Conservation (phyloP, 768 basidiomycete genomes). For the Kwoniella sp. region DNA sequence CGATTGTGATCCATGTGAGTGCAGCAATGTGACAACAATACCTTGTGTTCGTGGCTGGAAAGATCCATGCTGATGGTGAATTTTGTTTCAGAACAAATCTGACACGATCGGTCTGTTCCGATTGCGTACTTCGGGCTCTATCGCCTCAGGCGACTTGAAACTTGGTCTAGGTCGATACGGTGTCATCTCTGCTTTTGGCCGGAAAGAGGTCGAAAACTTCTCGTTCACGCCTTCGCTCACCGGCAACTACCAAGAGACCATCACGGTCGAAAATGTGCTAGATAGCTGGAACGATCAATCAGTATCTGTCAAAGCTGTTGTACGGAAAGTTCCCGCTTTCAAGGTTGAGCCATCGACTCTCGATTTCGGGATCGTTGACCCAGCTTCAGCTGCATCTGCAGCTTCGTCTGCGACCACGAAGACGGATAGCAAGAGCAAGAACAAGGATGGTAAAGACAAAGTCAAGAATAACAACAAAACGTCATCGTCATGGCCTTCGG, state of each 20-base stretch:
- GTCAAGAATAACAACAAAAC: background rate
- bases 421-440: background rate
- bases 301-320: conserved; percentile 52
- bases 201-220: conserved; percentile 50
- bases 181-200: conserved; percentile 51
- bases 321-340: conserved; percentile 49
- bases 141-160: conserved; percentile 51
- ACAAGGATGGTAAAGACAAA: background rate
- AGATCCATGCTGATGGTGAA: background rate
- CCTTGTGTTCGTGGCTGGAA: no score
- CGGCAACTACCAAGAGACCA: conserved; percentile 50
- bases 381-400: background rate
- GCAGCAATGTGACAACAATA: no score
- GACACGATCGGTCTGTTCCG: conserved; percentile 52
- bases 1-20: conserved; percentile 47
- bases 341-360: conserved; percentile 38
- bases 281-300: conserved; percentile 47
- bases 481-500: conserved; percentile 2
- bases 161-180: conserved; percentile 52
- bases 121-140: conserved; percentile 50
- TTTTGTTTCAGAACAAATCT: conserved; percentile 41
- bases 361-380: conserved; percentile 38
- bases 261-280: conserved; percentile 52
- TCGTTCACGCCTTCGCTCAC: conserved; percentile 49
- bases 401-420: background rate